Base-by-base conservation (phyloP, 2,329 filamentous ascomycete species). In the Colletotrichum simmondsii region DNA sequence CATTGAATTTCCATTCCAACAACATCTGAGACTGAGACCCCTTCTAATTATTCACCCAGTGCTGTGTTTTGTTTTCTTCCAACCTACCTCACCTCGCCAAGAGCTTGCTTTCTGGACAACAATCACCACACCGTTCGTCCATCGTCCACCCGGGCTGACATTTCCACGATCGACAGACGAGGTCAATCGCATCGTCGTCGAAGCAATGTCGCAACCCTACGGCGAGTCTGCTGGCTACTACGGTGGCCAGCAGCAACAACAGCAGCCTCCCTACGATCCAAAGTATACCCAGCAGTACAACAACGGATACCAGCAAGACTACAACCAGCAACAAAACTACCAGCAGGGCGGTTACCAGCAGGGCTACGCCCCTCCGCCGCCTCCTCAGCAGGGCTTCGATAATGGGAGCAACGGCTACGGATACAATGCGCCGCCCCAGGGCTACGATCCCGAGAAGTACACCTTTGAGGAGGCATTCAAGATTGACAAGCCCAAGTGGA, bases 401-500 rank as follows among this genome's bases (percentile, higher is more conserved):
- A 59, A 75, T 14, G 74, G 71, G 16, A 78, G 80, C 62, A 78
- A 77, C 14, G 75, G 77, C 3, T 82, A 83, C 65, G 79, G 79
- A 28, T 84, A 82, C 76, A 80, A 82, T 65, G 65, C 74, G 56
- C 74, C 72, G 59, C 80, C 82, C 12, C 81, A 81, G 2, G 79
- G 83, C 64, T 76, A 79, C 37, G 79, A 82, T 54, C 81, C 81
- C 65, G 86, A 88, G 74, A 90, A 90, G 79, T 84, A 85, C 42
- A 84, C 84, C 35, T 98, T 97, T 80, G 91, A 96, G 24, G 89
- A 98, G 79, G 90, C 92, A 1, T 98, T 98, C 87, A 92, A 92
- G 82, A 83, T 98, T 65, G 90, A 94, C 64, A 92, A 86, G 75
- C 95, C 95, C n/a, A 97, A 96, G 81, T 98, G 89, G 84, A 94